Base-by-base conservation (phyloP, 202 grass and related monocot genomes). In the Carex arenaria region DNA sequence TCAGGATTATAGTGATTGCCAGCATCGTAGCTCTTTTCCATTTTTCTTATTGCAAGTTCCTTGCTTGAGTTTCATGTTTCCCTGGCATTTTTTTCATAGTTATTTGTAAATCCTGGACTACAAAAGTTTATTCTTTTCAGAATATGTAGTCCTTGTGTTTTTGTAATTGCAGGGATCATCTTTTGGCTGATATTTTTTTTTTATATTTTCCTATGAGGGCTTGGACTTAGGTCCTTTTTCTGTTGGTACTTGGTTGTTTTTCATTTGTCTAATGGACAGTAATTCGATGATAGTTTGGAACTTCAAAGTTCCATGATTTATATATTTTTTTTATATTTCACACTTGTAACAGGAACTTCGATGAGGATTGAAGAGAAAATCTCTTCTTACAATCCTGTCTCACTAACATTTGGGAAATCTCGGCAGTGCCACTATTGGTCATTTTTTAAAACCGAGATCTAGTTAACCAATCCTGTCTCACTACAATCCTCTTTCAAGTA, bases 61-160 rank as follows among this genome's bases (percentile, higher is more conserved):
- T 77, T 77, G 72, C 14, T 77, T 77, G 72, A 77, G 72, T 77
- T 77, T 77, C 49, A 77, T 77, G 26, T 36, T 77, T 77, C 57
- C 11, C 52, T n/a, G 5, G 71, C 72, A 57, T 31, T 76, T 56
- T 31, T 76, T 77, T 51, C 28, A 10, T 72, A 38, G 2, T 38
- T 49, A 26, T 56, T 32, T 77, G 5, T n/a, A n/a, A 57, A 57
- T 57, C 14, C 51, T 77, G 23, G 13, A 57, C 72, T 77, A 57
- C 1, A n/a, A 55, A 57, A n/a, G 34, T 77, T 34, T 77, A 32
- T 57, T 76, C 28, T 76, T 77, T 77, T 51, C 3, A 11, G 72
- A 56, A 57, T 4, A 2, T 57, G 26, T 34, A 56, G 72, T 57
- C 72, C 72, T 75, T 75, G 72, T 77, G 72, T 77, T 77, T 77